Conservation (phyloP, 1,139 yeast species). For the Kodamaea sp. region DNA sequence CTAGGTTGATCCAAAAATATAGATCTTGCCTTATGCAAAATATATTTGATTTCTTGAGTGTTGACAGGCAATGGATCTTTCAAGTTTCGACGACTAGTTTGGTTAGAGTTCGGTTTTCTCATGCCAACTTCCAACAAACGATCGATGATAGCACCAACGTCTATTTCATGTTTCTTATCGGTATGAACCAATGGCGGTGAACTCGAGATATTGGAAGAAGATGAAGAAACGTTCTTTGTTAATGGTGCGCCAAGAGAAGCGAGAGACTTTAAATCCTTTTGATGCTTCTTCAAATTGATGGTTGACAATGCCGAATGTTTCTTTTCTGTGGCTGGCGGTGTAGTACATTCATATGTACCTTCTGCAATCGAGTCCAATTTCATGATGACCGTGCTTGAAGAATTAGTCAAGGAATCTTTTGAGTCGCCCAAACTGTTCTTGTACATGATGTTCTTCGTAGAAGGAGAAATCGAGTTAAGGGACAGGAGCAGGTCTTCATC, state of each 20-base stretch:
- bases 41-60: slow-evolving; percentile 55
- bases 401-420: slow-evolving; percentile 9
- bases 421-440: slow-evolving; percentile 8
- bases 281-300: slow-evolving; percentile 14
- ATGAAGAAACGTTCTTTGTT: slow-evolving; percentile 12
- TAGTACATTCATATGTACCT: slow-evolving; percentile 12
- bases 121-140: slow-evolving; percentile 47
- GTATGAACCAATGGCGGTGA: slow-evolving; percentile 27
- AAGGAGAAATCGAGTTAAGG: slow-evolving; percentile 22
- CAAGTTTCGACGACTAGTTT: slow-evolving; percentile 24
- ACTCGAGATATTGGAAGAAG: slow-evolving; percentile 21
- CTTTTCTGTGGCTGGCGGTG: neutral
- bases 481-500: slow-evolving; percentile 45
- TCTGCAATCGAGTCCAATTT: slow-evolving; percentile 46
- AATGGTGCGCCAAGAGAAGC: slow-evolving; percentile 10
- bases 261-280: slow-evolving; percentile 8
- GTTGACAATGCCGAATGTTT: slow-evolving; percentile 6
- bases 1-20: slow-evolving; percentile 76
- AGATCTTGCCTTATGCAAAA: slow-evolving; percentile 65
- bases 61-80: slow-evolving; percentile 45
- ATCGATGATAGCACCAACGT: slow-evolving; percentile 55
- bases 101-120: slow-evolving; percentile 15
- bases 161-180: slow-evolving; percentile 27
- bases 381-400: slow-evolving; percentile 9
- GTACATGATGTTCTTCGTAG: slow-evolving; percentile 10